Evolutionary conservation across 192 early-diverging fungal genomes (phyloP), one percentile per base, ranked within the genome.

Genomic region (Coemansia sp.): DNA sequence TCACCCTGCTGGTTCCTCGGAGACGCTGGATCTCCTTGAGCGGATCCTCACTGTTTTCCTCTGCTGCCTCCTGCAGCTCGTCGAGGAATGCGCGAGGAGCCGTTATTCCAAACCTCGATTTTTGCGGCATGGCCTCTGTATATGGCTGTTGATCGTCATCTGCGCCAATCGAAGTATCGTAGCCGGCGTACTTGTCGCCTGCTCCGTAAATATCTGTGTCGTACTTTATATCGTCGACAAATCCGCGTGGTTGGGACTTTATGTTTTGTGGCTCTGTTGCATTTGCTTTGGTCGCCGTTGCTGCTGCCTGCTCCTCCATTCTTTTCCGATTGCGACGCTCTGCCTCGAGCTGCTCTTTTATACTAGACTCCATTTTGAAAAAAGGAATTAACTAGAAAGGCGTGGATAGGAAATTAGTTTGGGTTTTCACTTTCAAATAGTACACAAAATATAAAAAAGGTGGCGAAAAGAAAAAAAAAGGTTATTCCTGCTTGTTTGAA

Each of bases 81-180:
- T 87, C 83, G 23, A 87, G 85, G 9, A 90, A 67, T 51, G 92
- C 90, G 48, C 89, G 88, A 3, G 95, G 92, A 1, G 91, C 95
- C 6, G 94, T 93, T 63, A 92, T 93, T 5, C 72, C 68, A 37
- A 80, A 80, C 18, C 77, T 61, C 4, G 84, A 42, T 85, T 87
- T 35, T 88, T 88, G 29, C 85, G 86, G 18, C 81, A 79, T 29
- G 81, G 85, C 49, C 81, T 84, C 59, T 73, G 39, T 52, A 21
- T 59, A 51, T 5, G 35, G 33, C 28, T 57, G 57, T 16, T 57
- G 55, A 8, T 57, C 55, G 29, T 57, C 29, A 18, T 34, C 31
- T 10, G 26, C 28, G 29, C 67, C 70, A 21, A 93, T 72, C 0
- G 89, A 87, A 18, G 79, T 88, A 37, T 87, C 86, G 78, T 90